phyloP scores from a whole-genome alignment of 805 yeast genomes.

The Wickerhamiella musiphila region DNA sequence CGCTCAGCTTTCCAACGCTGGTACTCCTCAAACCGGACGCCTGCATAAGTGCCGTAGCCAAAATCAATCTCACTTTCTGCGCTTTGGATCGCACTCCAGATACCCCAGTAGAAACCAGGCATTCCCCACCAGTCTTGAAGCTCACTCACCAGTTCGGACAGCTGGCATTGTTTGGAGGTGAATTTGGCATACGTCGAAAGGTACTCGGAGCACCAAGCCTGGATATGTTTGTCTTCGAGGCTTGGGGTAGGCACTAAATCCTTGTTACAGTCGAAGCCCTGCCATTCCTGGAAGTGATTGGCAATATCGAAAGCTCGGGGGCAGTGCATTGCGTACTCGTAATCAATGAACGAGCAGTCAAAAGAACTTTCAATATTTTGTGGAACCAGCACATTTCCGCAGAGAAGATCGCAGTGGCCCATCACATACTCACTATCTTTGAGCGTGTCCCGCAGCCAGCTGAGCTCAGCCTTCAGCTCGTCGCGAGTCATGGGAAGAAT shows the following conservation, averaged over 20 bases:
- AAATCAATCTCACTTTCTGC: constrained; percentile 54
- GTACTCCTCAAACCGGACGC: constrained; percentile 44
- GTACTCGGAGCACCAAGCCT: constrained; percentile 44
- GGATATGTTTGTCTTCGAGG: constrained; percentile 26
- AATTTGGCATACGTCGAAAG: constrained; percentile 21
- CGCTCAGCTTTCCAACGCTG: constrained; percentile 38
- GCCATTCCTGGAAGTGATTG: constrained; percentile 66
- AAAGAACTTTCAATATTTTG: constrained; percentile 16
- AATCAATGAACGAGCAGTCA: constrained; percentile 43
- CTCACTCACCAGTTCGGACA: constrained; percentile 35
- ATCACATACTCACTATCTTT: constrained; percentile 38
- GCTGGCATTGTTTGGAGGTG: too few species aligned
- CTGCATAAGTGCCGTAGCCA: constrained; percentile 46
- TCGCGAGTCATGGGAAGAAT: constrained; percentile 22
- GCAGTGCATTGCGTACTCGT: constrained; percentile 55
- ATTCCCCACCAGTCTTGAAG: constrained; percentile 48
- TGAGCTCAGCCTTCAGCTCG: constrained; percentile 32
- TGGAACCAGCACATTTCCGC: constrained; percentile 59
- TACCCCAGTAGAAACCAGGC: constrained; percentile 76
- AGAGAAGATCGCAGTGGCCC: constrained; percentile 52
- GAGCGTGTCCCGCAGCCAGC: constrained; percentile 33
- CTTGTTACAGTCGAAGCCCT: constrained; percentile 57
- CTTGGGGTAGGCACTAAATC: constrained; percentile 39
- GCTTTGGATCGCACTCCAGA: constrained; percentile 66
- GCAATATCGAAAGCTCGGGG: constrained; percentile 63